Percentiles rank a stretch among this genome's conserved stretches.
phyloP scores from a whole-genome alignment of 192 early-diverging fungal genomes.

The Backusella circina region DNA sequence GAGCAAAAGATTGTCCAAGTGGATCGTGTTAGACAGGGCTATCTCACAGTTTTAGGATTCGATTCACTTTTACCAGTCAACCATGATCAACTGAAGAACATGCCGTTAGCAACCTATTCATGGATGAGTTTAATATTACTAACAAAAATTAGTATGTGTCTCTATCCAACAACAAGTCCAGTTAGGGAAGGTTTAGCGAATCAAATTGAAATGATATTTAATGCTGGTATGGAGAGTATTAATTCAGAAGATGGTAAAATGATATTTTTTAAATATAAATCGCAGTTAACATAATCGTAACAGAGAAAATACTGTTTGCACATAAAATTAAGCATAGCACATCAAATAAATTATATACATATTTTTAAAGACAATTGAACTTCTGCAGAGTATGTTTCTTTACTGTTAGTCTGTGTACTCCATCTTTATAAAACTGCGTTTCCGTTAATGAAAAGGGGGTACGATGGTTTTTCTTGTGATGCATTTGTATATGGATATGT shows the following conservation, averaged over 20 bases:
- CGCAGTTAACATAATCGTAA: neutral
- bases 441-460: too few species aligned
- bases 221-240: neutral
- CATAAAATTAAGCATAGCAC: neutral
- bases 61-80: constrained; percentile 3
- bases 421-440: too few species aligned
- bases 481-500: neutral
- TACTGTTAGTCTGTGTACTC: too few species aligned
- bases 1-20: neutral
- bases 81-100: neutral
- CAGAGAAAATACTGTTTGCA: neutral
- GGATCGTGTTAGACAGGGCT: neutral
- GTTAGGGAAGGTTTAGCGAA: neutral
- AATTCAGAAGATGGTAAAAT: neutral
- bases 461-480: too few species aligned
- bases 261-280: neutral
- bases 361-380: too few species aligned
- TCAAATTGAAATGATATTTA: neutral
- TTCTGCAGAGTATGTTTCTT: too few species aligned
- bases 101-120: neutral
- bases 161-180: neutral
- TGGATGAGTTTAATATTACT: constrained; percentile 20
- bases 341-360: neutral
- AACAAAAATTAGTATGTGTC: constrained; percentile 10
- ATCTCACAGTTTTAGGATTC: constrained; percentile 1